Evolutionary conservation across 2,329 filamentous ascomycete species (phyloP).

Genomic region (Nemania bipapillata): DNA sequence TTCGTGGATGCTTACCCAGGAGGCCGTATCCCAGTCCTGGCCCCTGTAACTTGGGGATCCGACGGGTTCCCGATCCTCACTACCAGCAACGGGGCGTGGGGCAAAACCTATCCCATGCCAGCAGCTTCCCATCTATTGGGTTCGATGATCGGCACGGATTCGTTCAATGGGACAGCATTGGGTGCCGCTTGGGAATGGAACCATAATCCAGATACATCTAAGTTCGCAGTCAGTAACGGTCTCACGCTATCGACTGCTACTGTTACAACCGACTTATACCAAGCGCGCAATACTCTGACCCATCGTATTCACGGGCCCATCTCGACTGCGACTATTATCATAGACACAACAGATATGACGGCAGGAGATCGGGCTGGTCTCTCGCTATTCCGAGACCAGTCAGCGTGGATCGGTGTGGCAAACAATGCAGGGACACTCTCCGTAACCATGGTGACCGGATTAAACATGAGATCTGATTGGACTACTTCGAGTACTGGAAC

Average conservation of each 20-base stretch:
- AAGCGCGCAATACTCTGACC: conserved; percentile 61
- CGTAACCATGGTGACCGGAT: conserved; percentile 53
- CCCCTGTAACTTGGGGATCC: conserved; percentile 62
- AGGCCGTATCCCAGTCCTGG: conserved; percentile 67
- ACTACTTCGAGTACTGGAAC: conserved; percentile 49
- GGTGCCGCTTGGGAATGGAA: conserved; percentile 69
- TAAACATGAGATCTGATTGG: conserved; percentile 54
- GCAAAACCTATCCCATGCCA: conserved; percentile 56
- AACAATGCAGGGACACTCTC: conserved; percentile 50
- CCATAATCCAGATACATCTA: conserved; percentile 66
- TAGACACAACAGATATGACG: conserved; percentile 61
- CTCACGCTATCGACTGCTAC: conserved; percentile 62
- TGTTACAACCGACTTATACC: conserved; percentile 63
- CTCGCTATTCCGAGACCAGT: conserved; percentile 63
- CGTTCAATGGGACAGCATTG: conserved; percentile 57
- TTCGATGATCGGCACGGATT: conserved; percentile 56
- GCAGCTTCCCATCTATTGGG: conserved; percentile 46
- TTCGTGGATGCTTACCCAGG: conserved; percentile 67
- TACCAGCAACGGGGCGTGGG: conserved; percentile 60
- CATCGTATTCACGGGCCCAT: conserved; percentile 59
- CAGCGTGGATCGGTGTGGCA: conserved; percentile 64
- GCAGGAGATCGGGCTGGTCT: conserved; percentile 65
- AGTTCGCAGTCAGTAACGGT: conserved; percentile 58
- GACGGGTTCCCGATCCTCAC: conserved; percentile 64
- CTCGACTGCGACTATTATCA: conserved; percentile 60